These are phyloP conservation scores for Coniochaeta sp. DNA, from an alignment of 2,329 filamentous ascomycete genomes.

Conservation along the genomic window DNA sequence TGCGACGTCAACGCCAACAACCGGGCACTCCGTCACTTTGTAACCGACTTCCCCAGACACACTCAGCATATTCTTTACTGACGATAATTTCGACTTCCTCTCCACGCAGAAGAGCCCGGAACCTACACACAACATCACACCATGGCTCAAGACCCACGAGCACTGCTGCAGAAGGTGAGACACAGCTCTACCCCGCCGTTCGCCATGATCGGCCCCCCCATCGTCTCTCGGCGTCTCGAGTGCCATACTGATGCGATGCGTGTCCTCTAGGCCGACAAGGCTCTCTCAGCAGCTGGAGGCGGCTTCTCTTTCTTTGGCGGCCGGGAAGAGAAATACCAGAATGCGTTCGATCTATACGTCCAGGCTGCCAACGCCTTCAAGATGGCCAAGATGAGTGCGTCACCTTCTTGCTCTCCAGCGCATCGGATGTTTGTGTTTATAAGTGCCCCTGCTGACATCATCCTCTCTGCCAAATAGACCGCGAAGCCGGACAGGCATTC, in stretches of 20 bases:
- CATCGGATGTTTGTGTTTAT: no score
- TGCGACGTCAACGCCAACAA: not conserved
- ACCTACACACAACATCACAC: not conserved
- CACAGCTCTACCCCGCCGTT: slow-evolving; percentile 3
- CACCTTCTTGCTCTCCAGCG: not conserved
- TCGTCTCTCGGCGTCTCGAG: not conserved
- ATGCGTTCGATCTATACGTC: slow-evolving; percentile 78
- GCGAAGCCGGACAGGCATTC: slow-evolving; percentile 80
- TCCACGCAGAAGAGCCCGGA: not conserved
- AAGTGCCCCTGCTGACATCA: slow-evolving; percentile 4
- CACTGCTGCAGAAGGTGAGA: slow-evolving; percentile 17
- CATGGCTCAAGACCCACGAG: slow-evolving; percentile 19
- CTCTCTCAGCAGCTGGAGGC: slow-evolving; percentile 62
- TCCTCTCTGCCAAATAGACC: slow-evolving; percentile 41
- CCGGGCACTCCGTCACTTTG: not conserved
- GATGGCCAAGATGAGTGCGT: slow-evolving; percentile 73
- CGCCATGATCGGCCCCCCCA: not conserved
- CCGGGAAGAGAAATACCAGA: slow-evolving; percentile 80
- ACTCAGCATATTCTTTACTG: not conserved
- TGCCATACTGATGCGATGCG: not conserved
- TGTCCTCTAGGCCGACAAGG: slow-evolving; percentile 71
- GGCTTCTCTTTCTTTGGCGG: slow-evolving; percentile 91
- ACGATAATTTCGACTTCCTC: not conserved
- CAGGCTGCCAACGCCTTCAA: slow-evolving; percentile 90
- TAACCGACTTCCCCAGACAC: not conserved